Conservation (phyloP, 495 filamentous ascomycete genomes). For the Daldinia caldariorum region DNA sequence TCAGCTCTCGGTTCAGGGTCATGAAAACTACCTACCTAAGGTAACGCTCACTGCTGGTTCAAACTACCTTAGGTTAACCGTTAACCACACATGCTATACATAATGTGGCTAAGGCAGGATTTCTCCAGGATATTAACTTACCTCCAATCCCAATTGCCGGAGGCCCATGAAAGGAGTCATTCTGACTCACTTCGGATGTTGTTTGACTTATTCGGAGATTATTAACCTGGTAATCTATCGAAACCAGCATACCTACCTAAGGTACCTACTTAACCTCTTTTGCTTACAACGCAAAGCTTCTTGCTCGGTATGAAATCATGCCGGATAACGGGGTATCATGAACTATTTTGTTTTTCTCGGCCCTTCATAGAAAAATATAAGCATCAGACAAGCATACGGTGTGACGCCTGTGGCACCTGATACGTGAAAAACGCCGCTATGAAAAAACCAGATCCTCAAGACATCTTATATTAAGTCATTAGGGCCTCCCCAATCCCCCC, state of each 20-base stretch:
- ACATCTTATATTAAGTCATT: constrained; percentile 34
- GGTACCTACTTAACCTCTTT: neutral
- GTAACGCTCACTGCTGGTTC: neutral
- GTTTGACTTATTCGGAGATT: too few relatives aligned
- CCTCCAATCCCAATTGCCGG: neutral
- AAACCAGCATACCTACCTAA: too few relatives aligned
- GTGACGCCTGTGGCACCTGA: constrained; percentile 8
- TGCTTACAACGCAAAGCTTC: too few relatives aligned
- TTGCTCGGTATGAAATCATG: constrained; percentile 6
- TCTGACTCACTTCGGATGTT: neutral
- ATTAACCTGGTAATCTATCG: too few relatives aligned
- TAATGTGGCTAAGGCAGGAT: neutral
- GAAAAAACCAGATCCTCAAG: neutral
- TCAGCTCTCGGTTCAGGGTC: neutral
- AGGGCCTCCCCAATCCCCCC: constrained; percentile 44
- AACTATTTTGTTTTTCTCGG: constrained; percentile 18
- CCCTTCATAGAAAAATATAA: neutral
- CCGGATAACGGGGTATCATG: constrained; percentile 29
- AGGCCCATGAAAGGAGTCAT: neutral
- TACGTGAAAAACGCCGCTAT: neutral
- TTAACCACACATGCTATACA: neutral
- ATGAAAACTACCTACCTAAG: neutral
- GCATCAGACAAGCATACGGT: neutral
- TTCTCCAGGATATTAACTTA: neutral
- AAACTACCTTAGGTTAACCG: neutral